Conservation (phyloP, 176 grass and related monocot species). For the Triticum timopheevii region DNA sequence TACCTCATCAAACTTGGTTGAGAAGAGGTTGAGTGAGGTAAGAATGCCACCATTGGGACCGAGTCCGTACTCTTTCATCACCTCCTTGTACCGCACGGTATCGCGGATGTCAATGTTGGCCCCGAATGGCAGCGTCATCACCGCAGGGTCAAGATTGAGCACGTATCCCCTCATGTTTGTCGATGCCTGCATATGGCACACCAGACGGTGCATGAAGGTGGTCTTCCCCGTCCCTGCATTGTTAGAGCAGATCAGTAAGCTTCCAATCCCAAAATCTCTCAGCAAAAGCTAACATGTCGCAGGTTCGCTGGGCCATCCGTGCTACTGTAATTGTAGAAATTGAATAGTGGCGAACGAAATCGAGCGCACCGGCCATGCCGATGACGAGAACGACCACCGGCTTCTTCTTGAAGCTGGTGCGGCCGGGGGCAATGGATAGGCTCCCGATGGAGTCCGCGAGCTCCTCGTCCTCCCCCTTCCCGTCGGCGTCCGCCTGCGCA, state of each 20-base stretch:
- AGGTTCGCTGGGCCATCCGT: neutral
- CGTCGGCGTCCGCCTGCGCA: conserved; percentile 34
- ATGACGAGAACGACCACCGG: conserved; percentile 86
- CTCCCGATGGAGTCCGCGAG: conserved; percentile 71
- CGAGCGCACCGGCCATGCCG: conserved; percentile 75
- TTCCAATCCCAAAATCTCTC: neutral
- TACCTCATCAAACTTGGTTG: conserved; percentile 91
- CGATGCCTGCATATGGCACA: conserved; percentile 56
- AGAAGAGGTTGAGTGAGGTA: conserved; percentile 86
- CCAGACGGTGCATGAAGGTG: conserved; percentile 81
- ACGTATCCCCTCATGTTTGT: conserved; percentile 77
- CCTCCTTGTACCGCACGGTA: conserved; percentile 85
- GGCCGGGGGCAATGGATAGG: conserved; percentile 55
- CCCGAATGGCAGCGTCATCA: conserved; percentile 82
- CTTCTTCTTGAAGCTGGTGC: conserved; percentile 75
- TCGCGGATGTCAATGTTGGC: conserved; percentile 97
- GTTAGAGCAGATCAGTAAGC: neutral
- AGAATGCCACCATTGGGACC: conserved; percentile 93
- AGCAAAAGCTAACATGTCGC: neutral
- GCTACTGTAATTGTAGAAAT: neutral
- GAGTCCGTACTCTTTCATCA: conserved; percentile 96
- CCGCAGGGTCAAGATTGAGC: conserved; percentile 84
- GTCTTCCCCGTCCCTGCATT: conserved; percentile 86
- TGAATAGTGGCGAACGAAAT: neutral
- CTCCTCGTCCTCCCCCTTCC: conserved; percentile 49